Evolutionary conservation across 2,329 filamentous ascomycete genomes (phyloP).

Genomic region (Aspergillus quadrilineatus): DNA sequence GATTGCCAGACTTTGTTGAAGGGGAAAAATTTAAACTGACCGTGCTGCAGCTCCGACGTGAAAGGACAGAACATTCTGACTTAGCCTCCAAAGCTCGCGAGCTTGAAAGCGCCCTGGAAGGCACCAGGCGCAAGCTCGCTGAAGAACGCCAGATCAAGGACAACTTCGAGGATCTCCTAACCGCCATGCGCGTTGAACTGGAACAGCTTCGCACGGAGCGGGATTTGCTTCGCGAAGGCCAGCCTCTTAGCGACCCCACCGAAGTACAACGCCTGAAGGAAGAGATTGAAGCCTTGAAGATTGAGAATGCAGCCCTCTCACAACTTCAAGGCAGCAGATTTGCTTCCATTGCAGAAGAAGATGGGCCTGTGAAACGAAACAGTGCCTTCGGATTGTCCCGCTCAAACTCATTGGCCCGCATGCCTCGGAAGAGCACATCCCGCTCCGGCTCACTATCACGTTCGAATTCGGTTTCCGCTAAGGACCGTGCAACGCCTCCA

Average conservation of each 20-base stretch:
- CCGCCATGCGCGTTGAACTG: slow-evolving; percentile 78
- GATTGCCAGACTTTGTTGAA: slow-evolving; percentile 24
- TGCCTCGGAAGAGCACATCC: slow-evolving; percentile 45
- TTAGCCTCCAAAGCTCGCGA: slow-evolving; percentile 65
- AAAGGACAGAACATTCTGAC: slow-evolving; percentile 52
- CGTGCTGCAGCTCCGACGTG: slow-evolving; percentile 43
- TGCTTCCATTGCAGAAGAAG: slow-evolving; percentile 62
- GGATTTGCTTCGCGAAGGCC: slow-evolving; percentile 77
- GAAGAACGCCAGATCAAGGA: slow-evolving; percentile 87
- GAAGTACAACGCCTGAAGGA: slow-evolving; percentile 74
- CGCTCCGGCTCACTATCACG: slow-evolving; percentile 56
- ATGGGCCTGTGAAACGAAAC: slow-evolving; percentile 39
- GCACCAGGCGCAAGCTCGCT: slow-evolving; percentile 73
- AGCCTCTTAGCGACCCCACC: slow-evolving; percentile 56
- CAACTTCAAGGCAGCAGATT: slow-evolving; percentile 54
- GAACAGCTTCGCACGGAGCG: slow-evolving; percentile 81
- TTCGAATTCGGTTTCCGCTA: slow-evolving; percentile 55
- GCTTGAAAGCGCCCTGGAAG: slow-evolving; percentile 76
- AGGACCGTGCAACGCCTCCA: slow-evolving; percentile 53
- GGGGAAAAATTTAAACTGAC: slow-evolving; percentile 17
- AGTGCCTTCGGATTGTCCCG: slow-evolving; percentile 57
- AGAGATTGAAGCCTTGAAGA: slow-evolving; percentile 68
- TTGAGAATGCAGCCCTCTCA: slow-evolving; percentile 46
- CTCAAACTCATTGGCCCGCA: slow-evolving; percentile 66
- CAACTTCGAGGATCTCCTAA: slow-evolving; percentile 89